Base-by-base conservation (phyloP, 495 filamentous ascomycete genomes). In the Penicillium daleae region DNA sequence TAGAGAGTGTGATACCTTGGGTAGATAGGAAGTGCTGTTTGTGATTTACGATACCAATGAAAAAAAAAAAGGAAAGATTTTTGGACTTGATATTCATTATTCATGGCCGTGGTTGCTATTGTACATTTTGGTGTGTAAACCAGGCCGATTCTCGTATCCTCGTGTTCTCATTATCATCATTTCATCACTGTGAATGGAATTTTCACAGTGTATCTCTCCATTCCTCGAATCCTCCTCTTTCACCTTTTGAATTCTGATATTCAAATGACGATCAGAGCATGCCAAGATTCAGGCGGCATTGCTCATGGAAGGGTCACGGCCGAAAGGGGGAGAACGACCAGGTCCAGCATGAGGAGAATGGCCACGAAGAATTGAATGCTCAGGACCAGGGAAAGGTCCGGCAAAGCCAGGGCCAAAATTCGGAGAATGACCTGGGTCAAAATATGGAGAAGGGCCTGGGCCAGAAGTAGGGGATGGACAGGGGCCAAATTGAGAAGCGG, bases 11-110 rank as follows among this genome's bases (percentile, higher is more conserved):
- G 39, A 29, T 21, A 31, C 27, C 26, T 48, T 63, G 31, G 7
- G 56, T 54, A 29, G 17, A 49, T 8, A 44, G 55, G 42, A 26
- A 31, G 31, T 17, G 51, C 46, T 54, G 31, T 21, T 15, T 54
- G 35, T 39, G 35, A 39, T 24, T 19, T 35, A 54, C 51, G 29
- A 32, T 54, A 51, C 48, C 31, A 54, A 33, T 33, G 51, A 17
- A 54, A 21, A 50, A 50, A 15, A 5, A 50, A 50, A 3, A 17
- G 12, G 3, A 22, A 4, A 31, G 3, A 7, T 4, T 50, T n/a
- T 6, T 6, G 21, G 5, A n/a, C 13, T 17, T 27, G 22, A 26
- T 27, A 15, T 27, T 50, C 24, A 29, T 29, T 50, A 6, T 17
- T 50, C 42, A 46, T 46, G 19, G 42, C 42, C 42, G 21, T 29